Conservation (phyloP, 2,329 filamentous ascomycete genomes). For the Penicillium decumbens region DNA sequence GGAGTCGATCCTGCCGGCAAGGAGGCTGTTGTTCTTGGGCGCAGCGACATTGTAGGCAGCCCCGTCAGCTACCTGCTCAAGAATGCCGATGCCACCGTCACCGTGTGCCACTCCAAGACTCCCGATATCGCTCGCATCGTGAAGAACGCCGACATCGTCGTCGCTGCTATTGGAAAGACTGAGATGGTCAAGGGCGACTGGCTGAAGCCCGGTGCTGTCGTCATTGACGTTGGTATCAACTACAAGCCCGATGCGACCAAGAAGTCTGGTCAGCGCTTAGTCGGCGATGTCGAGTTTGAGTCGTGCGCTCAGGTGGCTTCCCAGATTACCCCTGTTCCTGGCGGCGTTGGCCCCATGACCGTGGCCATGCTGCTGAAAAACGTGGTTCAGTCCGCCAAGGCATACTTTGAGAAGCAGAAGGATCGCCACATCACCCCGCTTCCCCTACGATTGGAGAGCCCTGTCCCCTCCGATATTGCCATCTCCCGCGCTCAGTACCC, state of each 20-base stretch:
- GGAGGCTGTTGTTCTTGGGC: slow-evolving; percentile 86
- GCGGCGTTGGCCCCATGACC: slow-evolving; percentile 97
- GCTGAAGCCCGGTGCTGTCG: slow-evolving; percentile 89
- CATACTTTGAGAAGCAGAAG: slow-evolving; percentile 79
- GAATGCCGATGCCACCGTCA: slow-evolving; percentile 94
- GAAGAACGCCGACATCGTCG: slow-evolving; percentile 79
- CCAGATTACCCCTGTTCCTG: slow-evolving; percentile 90
- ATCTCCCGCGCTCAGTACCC: slow-evolving; percentile 84
- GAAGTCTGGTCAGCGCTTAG: slow-evolving; percentile 87
- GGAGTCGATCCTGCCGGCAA: slow-evolving; percentile 83
- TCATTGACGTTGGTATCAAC: slow-evolving; percentile 97
- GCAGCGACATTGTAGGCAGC: slow-evolving; percentile 95
- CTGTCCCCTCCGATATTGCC: slow-evolving; percentile 93
- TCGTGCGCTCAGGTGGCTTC: slow-evolving; percentile 80
- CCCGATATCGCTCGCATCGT: slow-evolving; percentile 66
- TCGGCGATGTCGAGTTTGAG: slow-evolving; percentile 92
- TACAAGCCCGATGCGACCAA: slow-evolving; percentile 83
- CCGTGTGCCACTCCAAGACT: slow-evolving; percentile 90
- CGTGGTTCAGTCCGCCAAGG: slow-evolving; percentile 77
- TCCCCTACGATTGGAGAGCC: slow-evolving; percentile 70
- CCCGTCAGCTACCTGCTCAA: slow-evolving; percentile 93
- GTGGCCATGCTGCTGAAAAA: slow-evolving; percentile 98
- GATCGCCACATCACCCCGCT: slow-evolving; percentile 73
- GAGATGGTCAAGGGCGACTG: slow-evolving; percentile 90
- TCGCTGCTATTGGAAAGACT: slow-evolving; percentile 85